A percentile compares a stretch with the other conserved stretches of the same genome.
These are phyloP conservation scores for Scheffersomyces lignicola DNA, from an alignment of 1,139 yeast species.

Conservation along the genomic window DNA sequence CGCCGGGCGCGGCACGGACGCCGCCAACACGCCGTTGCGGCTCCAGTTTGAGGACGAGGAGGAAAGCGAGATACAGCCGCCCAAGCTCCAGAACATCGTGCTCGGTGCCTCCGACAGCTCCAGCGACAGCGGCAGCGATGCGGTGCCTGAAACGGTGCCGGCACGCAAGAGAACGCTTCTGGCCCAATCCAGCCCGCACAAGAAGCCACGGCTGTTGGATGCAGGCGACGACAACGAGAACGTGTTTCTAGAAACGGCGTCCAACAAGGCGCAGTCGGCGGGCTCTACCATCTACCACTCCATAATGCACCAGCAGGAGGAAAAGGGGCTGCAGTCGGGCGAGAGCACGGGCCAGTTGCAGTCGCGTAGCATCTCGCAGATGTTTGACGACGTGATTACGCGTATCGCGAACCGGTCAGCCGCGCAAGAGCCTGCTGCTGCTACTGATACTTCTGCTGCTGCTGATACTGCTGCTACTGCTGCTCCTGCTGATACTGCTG, in stretches of 20 bases:
- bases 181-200: constrained; percentile 7
- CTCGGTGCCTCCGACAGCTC: constrained; percentile 4
- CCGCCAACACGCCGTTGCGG: constrained; percentile 26
- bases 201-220: constrained; percentile 10
- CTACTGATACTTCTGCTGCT: background rate
- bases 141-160: constrained; percentile 26
- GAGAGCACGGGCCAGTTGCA: constrained; percentile 12
- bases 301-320: constrained; percentile 17
- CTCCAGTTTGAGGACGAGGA: constrained; percentile 24
- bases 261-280: constrained; percentile 16
- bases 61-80: constrained; percentile 39
- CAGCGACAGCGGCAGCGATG: constrained; percentile 11
- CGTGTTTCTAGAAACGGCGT: constrained; percentile 30
- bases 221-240: constrained; percentile 24
- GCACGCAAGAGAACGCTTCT: constrained; percentile 8
- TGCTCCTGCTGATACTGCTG: background rate
- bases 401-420: constrained; percentile 3
- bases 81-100: constrained; percentile 19
- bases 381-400: constrained; percentile 28
- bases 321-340: constrained; percentile 17
- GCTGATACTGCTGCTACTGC: background rate
- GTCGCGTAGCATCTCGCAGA: constrained; percentile 30
- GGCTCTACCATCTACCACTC: constrained; percentile 36
- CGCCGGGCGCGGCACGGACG: background rate
- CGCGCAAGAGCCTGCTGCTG: background rate